Evolutionary conservation across 2,329 filamentous ascomycete species (phyloP), one percentile per base, ranked within the genome.

Genomic region (Fusarium nygamai): DNA sequence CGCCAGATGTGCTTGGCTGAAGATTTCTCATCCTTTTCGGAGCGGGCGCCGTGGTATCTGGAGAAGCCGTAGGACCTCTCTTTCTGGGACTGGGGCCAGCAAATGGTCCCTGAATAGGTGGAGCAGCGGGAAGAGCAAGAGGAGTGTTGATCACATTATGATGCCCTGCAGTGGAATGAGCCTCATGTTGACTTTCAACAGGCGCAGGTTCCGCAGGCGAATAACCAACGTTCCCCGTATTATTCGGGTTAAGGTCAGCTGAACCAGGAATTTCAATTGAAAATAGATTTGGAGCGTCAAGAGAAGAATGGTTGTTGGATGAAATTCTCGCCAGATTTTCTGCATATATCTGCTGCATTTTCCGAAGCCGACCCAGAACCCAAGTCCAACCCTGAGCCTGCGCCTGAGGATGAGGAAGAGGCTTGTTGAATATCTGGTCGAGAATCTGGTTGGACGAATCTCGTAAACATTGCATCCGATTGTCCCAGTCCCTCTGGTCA

Each of bases 1-100:
- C 22, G 5, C 36, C 31, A 20, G 65, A 24, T 50, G 53, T 29
- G 24, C 22, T 60, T n/a, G 59, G 19, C 12, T 36, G 22, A 10
- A 48, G 53, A 36, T 22, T 51, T 54, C 67, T 44, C 13, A 27
- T 54, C 36, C 67, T 53, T 46, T 64, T 65, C 29, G 33, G 43
- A n/a, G 24, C 53, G n/a, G 47, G 60, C 16, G 31, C n/a, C 14
- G 31, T 29, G n/a, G n/a, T 27, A 24, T n/a, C 12, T 8, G 65
- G 36, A 8, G 67, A 34, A 10, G 51, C 31, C n/a, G 17, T 47
- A n/a, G 17, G 51, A 24, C 20, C 17, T 43, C 66, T 70, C 47
- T 70, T 70, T 24, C 16, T 50, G 31, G 36, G 16, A 38, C 29
- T 5, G 12, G 38, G 51, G 24, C 29, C 17, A 43, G 38, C 27